Evolutionary conservation across 306 rosid genomes (phyloP).

Genomic region (Acacia confusa): DNA sequence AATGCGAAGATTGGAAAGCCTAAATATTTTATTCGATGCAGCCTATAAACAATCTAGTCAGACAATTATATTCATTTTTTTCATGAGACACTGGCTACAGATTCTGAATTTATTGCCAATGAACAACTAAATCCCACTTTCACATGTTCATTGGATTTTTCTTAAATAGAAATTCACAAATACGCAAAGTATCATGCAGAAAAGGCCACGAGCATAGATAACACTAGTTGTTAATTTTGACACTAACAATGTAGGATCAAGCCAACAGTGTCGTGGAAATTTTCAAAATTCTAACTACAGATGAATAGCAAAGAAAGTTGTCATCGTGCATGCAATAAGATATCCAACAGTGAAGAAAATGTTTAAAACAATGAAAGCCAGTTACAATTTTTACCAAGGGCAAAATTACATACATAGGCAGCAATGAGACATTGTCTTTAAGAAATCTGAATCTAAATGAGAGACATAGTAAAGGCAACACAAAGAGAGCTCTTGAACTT

Average conservation of each 20-base stretch:
- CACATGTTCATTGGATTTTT: not conserved
- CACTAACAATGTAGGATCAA: not conserved
- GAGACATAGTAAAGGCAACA: slow-evolving; percentile 71
- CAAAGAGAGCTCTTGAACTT: slow-evolving; percentile 76
- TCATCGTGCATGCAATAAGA: slow-evolving; percentile 1
- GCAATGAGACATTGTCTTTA: slow-evolving; percentile 67
- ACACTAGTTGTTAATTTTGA: not conserved
- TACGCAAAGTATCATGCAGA: not conserved
- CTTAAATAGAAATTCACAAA: not conserved
- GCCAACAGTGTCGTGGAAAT: not conserved
- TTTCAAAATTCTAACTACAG: not conserved
- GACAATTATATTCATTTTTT: not conserved
- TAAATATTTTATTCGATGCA: slow-evolving; percentile 5
- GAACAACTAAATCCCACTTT: not conserved
- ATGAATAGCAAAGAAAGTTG: not conserved
- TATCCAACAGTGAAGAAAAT: slow-evolving; percentile 1
- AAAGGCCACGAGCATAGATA: not conserved
- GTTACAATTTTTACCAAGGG: slow-evolving; percentile 17
- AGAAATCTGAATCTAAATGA: slow-evolving; percentile 54
- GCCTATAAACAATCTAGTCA: slow-evolving; percentile 1
- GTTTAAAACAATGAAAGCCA: not conserved
- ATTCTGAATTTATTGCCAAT: not conserved
- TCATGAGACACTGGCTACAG: not conserved
- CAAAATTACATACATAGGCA: slow-evolving; percentile 68
- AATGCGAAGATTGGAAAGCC: not conserved